Conservation (phyloP, 2,329 filamentous ascomycete species). For the Emmonsia crescens region DNA sequence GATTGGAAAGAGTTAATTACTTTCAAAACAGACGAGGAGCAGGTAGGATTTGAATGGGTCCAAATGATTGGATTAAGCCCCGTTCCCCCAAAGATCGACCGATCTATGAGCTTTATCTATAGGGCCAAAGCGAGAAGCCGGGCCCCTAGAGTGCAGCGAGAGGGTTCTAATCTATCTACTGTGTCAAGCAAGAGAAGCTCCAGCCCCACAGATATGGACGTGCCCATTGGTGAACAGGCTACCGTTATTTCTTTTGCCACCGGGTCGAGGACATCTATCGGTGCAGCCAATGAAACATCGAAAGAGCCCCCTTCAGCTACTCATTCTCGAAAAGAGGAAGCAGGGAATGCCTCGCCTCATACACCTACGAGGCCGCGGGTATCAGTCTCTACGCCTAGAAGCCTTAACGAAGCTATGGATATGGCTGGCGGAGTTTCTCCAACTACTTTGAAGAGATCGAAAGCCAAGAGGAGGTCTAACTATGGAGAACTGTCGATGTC, state of each 20-base stretch:
- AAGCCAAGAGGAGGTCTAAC: slow-evolving; percentile 31
- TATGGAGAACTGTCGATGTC: slow-evolving; percentile 25
- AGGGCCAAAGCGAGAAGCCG: slow-evolving; percentile 28
- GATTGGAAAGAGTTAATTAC: slow-evolving; percentile 79
- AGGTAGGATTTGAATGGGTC: slow-evolving; percentile 76
- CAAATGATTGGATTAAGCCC: slow-evolving; percentile 64
- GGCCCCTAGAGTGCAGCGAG: slow-evolving; percentile 9
- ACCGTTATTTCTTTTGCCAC: slow-evolving; percentile 3
- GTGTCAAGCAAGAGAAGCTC: slow-evolving; percentile 30
- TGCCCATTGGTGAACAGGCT: slow-evolving; percentile 47
- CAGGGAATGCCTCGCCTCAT: neutral
- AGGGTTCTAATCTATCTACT: slow-evolving; percentile 15
- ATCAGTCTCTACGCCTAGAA: slow-evolving; percentile 6
- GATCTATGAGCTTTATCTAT: slow-evolving; percentile 43
- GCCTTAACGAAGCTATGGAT: slow-evolving; percentile 14
- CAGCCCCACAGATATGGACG: slow-evolving; percentile 45
- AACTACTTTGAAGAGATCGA: slow-evolving; percentile 27
- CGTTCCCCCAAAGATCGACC: slow-evolving; percentile 48
- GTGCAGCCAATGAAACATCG: neutral
- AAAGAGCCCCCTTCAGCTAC: neutral
- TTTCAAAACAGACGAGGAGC: slow-evolving; percentile 64
- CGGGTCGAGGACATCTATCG: neutral
- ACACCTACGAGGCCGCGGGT: slow-evolving; percentile 3
- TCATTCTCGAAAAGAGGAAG: neutral
- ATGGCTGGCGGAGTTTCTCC: slow-evolving; percentile 23